phyloP scores from a whole-genome alignment of 176 grass and related monocot species.

The Chrysopogon serrulatus region DNA sequence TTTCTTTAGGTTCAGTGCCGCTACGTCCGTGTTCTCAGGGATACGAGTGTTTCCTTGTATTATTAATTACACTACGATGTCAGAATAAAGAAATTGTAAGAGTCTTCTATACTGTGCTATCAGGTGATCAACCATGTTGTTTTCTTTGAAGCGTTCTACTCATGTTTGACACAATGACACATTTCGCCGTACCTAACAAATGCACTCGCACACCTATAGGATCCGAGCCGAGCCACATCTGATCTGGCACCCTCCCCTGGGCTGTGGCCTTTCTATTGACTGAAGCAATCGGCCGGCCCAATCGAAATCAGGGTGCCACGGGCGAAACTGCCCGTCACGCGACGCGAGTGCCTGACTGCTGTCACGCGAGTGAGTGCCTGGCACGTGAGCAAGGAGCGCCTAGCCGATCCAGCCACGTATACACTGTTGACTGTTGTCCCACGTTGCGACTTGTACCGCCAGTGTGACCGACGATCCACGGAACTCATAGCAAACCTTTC shows the following conservation, averaged over 20 bases:
- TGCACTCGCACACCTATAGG: neutral
- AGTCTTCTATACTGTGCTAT: neutral
- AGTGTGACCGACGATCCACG: neutral
- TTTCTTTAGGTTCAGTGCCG: neutral
- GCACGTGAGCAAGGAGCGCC: slow-evolving; percentile 5
- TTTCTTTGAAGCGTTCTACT: neutral
- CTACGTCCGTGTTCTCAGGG: neutral
- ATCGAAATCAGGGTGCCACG: neutral
- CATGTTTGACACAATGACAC: neutral
- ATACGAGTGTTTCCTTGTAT: neutral
- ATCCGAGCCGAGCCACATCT: neutral
- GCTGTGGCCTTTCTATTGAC: neutral
- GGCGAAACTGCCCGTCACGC: no score
- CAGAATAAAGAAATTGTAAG: neutral
- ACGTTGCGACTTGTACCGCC: slow-evolving; percentile 2
- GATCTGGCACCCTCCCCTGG: no score
- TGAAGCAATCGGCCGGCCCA: neutral
- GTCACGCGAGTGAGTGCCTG: neutral
- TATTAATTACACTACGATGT: neutral
- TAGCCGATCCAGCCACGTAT: neutral
- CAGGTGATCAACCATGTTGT: neutral
- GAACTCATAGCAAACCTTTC: neutral
- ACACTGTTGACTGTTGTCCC: neutral
- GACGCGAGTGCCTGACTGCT: no score
- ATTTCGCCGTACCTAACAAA: neutral